Conservation (phyloP, 1,284 basidiomycete species). For the Tetrapyrgos nigripes region DNA sequence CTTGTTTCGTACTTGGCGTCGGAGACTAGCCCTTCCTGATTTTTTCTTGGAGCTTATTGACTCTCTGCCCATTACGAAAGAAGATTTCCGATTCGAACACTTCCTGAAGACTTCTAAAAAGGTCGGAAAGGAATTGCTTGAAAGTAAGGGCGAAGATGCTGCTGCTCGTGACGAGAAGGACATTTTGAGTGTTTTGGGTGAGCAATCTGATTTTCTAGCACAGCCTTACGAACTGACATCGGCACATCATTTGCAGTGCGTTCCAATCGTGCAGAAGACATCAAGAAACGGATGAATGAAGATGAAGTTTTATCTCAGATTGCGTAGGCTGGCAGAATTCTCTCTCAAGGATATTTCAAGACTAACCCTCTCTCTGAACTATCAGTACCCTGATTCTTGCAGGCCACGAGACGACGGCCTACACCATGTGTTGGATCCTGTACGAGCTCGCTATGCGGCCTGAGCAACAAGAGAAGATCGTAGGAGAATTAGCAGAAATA, state of each 20-base stretch:
- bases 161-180: conserved; percentile 24
- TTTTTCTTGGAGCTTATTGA: not conserved
- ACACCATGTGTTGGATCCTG: conserved; percentile 28
- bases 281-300: conserved; percentile 19
- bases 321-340: conserved; percentile 15
- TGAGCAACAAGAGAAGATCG: conserved; percentile 27
- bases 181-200: conserved; percentile 31
- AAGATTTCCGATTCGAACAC: not conserved
- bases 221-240: not conserved
- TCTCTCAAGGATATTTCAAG: not conserved
- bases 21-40: not conserved
- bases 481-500: conserved; percentile 21
- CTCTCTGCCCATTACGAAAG: not conserved
- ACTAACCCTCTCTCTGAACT: not conserved
- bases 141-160: not conserved
- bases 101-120: not conserved
- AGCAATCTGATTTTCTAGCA: not conserved
- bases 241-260: conserved; percentile 16
- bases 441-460: conserved; percentile 30
- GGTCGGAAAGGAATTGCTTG: not conserved
- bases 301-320: conserved; percentile 34
- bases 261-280: conserved; percentile 26
- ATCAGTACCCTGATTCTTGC: conserved; percentile 25
- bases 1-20: not conserved
- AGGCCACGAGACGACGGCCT: conserved; percentile 32